Percentiles rank a stretch among this genome's conserved stretches.
These are phyloP conservation scores for Nothophytophthora sp. DNA, from an alignment of 352 stramenopile species.

Conservation along the genomic window DNA sequence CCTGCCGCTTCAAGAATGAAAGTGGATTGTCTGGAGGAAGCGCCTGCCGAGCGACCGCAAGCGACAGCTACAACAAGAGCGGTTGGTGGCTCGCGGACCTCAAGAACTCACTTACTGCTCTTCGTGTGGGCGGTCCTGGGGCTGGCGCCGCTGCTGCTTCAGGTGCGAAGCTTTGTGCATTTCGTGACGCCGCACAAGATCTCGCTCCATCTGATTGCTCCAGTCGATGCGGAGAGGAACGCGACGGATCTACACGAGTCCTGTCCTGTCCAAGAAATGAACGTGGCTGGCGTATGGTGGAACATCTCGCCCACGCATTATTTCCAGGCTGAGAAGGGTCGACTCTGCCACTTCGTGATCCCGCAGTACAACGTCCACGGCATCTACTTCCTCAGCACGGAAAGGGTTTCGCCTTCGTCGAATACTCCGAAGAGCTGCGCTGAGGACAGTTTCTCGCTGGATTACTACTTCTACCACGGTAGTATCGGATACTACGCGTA, in stretches of 20 bases:
- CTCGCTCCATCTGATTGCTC: neutral
- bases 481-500: constrained; percentile 14
- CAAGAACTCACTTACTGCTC: neutral
- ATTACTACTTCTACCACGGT: constrained; percentile 23
- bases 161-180: constrained; percentile 5
- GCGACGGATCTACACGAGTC: neutral
- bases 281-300: constrained; percentile 16
- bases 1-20: no score
- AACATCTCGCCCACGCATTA: constrained; percentile 14
- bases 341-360: constrained; percentile 10
- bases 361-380: constrained; percentile 13
- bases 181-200: constrained; percentile 11
- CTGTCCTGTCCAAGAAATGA: constrained; percentile 4
- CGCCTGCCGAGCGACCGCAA: no score
- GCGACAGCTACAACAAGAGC: no score
- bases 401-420: constrained; percentile 2
- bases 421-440: constrained; percentile 2
- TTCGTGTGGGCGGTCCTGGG: neutral
- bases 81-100: no score
- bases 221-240: neutral
- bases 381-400: constrained; percentile 14
- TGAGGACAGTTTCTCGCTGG: constrained; percentile 7
- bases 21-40: no score
- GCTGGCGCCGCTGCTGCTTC: constrained; percentile 3
- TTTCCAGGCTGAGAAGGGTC: neutral